Evolutionary conservation across 371 early-diverging fungal species (phyloP), one percentile per base, ranked within the genome.

Genomic region (Phascolomyces articulosus): DNA sequence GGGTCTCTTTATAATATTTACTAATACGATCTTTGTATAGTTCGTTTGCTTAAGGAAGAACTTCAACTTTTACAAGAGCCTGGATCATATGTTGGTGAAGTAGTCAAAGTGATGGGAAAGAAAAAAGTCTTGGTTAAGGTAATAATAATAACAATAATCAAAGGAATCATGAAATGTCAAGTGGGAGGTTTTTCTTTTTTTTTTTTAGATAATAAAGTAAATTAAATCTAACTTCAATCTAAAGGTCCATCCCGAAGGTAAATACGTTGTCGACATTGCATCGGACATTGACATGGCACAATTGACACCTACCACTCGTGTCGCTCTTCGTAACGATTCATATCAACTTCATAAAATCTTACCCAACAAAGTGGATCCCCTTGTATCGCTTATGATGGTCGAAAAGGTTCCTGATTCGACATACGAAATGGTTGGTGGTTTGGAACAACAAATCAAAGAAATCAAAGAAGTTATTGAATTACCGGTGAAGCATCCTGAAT

Each of bases 361-460:
- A 38, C 99, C 99, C 55, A 97, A 99, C 75, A 98, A 97, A 83
- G 99, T 99, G 68, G 99, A 99, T 82, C 95, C 99, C 34, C 92
- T 98, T 20, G 99, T 99, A 21, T 99, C 99, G 18, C 96, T 99
- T 88, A 99, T 99, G 99, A 99, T 99, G 85, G 99, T 99, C 65
- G 99, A 99, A 79, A 99, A 99, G 77, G 99, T 98, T 77, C 99
- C 99, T 4, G 99, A 99, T 81, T 98, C 99, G 24, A 99, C 99
- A 1, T 99, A 99, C 70, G 84, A 92, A 63, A 99, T 99, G 85
- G 98, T 99, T 15, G 99, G 99, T 73, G 99, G 99, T 65, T 95
- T 99, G 80, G 97, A 98, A 70, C 99, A 99, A 73, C 99, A 99
- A 82, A 99, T 99, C 71, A 99, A 99, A 70, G 99, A 99, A 87